These are phyloP conservation scores for Gastrolobium villosum DNA, from an alignment of 306 rosid species.

Conservation along the genomic window DNA sequence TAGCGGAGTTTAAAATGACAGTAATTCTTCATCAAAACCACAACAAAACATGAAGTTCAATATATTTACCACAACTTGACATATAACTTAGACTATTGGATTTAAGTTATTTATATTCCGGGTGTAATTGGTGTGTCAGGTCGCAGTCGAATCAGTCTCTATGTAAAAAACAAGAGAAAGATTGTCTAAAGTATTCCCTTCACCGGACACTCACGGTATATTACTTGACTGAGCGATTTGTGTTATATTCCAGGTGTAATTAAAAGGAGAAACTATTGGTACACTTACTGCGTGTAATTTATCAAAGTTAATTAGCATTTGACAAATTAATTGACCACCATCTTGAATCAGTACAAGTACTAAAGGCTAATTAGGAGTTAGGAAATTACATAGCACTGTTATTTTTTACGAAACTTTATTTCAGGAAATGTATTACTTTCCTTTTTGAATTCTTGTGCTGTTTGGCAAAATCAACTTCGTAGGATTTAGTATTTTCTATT, in stretches of 20 bases:
- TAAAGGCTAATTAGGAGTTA: background rate
- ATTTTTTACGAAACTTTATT: background rate
- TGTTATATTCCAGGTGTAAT: background rate
- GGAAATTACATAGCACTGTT: background rate
- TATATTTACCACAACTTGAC: conserved; percentile 11
- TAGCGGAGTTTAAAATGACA: conserved; percentile 35
- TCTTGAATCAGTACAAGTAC: background rate
- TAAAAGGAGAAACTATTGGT: background rate
- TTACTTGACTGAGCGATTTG: no score
- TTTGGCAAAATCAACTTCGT: no score
- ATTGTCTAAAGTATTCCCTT: no score
- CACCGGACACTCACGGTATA: no score
- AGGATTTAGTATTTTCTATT: background rate
- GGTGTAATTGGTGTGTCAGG: no score
- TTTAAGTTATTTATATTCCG: background rate
- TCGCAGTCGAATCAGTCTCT: no score
- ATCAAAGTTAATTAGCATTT: background rate
- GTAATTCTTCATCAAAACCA: conserved; percentile 2
- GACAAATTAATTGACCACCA: background rate
- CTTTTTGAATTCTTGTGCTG: no score
- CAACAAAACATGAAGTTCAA: background rate
- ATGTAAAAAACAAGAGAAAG: no score
- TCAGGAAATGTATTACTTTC: background rate
- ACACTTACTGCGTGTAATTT: background rate
- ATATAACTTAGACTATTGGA: background rate